These are phyloP conservation scores for Imleria badia DNA, from an alignment of 768 basidiomycete species.

Conservation along the genomic window DNA sequence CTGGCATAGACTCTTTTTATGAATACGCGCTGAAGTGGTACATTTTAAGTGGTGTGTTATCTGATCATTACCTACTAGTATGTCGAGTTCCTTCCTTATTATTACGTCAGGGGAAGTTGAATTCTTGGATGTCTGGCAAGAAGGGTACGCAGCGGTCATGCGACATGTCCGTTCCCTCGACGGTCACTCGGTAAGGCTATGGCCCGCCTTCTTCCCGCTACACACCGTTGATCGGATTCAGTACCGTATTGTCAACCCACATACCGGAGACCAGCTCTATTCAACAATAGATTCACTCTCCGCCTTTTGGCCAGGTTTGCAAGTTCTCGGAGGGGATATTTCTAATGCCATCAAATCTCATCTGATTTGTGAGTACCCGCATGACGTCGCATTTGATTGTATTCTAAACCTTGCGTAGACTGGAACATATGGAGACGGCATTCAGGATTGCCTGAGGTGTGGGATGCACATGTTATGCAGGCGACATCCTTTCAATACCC, in stretches of 20 bases:
- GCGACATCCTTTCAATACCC: conserved; percentile 81
- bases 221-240: conserved; percentile 31
- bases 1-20: conserved; percentile 94
- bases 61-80: background rate
- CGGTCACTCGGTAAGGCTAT: conserved; percentile 73
- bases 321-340: conserved; percentile 82
- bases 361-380: conserved; percentile 63
- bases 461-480: conserved; percentile 70
- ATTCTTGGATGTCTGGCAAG: conserved; percentile 83
- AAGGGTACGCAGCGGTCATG: conserved; percentile 83
- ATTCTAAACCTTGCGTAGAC: conserved; percentile 43
- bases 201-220: background rate
- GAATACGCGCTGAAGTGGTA: conserved; percentile 96
- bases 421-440: conserved; percentile 92
- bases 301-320: conserved; percentile 97
- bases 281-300: conserved; percentile 90
- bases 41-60: conserved; percentile 67
- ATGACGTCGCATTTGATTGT: background rate
- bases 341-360: conserved; percentile 93
- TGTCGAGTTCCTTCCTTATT: background rate
- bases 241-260: conserved; percentile 87
- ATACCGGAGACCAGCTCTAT: conserved; percentile 70
- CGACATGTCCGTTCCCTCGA: conserved; percentile 77
- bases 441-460: conserved; percentile 90
- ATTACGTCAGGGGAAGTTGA: conserved; percentile 60